phyloP scores from a whole-genome alignment of 164 flowering plant genomes.

The Santalum album region DNA sequence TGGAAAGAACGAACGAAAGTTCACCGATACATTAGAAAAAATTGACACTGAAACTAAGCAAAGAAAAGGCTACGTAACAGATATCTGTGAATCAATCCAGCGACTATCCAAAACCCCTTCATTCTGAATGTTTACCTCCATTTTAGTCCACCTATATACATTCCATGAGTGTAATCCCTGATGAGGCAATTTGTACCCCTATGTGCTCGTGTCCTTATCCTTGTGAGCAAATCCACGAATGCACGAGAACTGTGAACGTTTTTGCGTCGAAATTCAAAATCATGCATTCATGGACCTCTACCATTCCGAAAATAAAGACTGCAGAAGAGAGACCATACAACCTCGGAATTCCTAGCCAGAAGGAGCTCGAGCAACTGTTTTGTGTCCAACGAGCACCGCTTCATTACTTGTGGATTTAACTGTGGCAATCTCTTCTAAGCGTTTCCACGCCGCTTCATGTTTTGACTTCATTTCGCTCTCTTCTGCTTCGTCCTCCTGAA shows the following conservation, averaged over 20 bases:
- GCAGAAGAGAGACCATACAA: too few relatives aligned
- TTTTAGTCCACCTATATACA: background rate
- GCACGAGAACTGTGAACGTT: too few relatives aligned
- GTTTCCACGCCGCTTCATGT: conserved; percentile 59
- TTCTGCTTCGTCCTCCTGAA: conserved; percentile 51
- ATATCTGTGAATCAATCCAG: background rate
- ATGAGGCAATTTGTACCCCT: background rate
- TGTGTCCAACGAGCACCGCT: background rate
- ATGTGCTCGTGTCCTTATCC: background rate
- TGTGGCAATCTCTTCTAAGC: conserved; percentile 57
- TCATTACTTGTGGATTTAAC: conserved; percentile 31
- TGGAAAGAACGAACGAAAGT: too few relatives aligned
- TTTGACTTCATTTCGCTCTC: conserved; percentile 32
- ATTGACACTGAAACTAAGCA: too few relatives aligned
- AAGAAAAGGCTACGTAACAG: background rate
- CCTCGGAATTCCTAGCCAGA: background rate
- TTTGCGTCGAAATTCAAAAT: background rate
- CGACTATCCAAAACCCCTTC: background rate
- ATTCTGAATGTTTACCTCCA: background rate
- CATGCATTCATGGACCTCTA: background rate
- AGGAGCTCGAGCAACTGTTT: background rate
- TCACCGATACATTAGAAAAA: too few relatives aligned
- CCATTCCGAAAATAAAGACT: too few relatives aligned
- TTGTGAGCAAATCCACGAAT: background rate
- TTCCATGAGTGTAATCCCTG: background rate